Conservation (phyloP, 2,329 filamentous ascomycete genomes). For the Diaporthe ampelina region DNA sequence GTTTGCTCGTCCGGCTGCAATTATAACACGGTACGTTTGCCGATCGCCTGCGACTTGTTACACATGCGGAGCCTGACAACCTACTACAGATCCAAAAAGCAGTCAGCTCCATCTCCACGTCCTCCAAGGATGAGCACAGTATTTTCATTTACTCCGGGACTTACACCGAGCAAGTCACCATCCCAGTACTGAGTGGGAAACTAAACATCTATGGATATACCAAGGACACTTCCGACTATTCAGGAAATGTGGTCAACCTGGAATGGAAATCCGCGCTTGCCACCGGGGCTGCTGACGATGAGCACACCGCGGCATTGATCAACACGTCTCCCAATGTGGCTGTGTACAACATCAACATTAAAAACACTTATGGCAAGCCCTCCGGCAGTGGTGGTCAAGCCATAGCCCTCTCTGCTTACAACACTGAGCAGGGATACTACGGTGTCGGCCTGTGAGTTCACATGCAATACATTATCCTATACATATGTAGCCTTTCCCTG, state of each 20-base stretch:
- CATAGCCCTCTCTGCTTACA: slow-evolving; percentile 66
- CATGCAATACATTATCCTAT: slow-evolving; percentile 34
- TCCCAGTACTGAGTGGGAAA: slow-evolving; percentile 59
- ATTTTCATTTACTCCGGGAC: slow-evolving; percentile 57
- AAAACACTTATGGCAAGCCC: slow-evolving; percentile 61
- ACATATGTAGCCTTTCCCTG: no score
- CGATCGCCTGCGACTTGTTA: no score
- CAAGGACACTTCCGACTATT: slow-evolving; percentile 59
- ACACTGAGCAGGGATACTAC: slow-evolving; percentile 68
- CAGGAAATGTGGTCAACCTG: slow-evolving; percentile 58
- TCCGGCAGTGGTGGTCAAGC: slow-evolving; percentile 55
- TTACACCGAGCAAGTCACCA: slow-evolving; percentile 70
- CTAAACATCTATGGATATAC: slow-evolving; percentile 71
- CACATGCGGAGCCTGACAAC: background rate
- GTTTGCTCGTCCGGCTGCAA: slow-evolving; percentile 39
- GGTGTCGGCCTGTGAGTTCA: slow-evolving; percentile 58
- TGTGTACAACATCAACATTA: slow-evolving; percentile 70
- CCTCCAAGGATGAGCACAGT: slow-evolving; percentile 28
- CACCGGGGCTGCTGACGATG: slow-evolving; percentile 43
- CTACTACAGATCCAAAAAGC: slow-evolving; percentile 37
- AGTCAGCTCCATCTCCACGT: slow-evolving; percentile 39
- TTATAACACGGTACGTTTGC: slow-evolving; percentile 35
- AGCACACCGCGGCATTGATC: slow-evolving; percentile 59
- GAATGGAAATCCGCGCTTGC: slow-evolving; percentile 34
- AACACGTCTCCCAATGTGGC: slow-evolving; percentile 60